Percentiles rank a stretch among this genome's conserved stretches.
Evolutionary conservation across 2,329 filamentous ascomycete species (phyloP).

Genomic region (Colletotrichum horii): DNA sequence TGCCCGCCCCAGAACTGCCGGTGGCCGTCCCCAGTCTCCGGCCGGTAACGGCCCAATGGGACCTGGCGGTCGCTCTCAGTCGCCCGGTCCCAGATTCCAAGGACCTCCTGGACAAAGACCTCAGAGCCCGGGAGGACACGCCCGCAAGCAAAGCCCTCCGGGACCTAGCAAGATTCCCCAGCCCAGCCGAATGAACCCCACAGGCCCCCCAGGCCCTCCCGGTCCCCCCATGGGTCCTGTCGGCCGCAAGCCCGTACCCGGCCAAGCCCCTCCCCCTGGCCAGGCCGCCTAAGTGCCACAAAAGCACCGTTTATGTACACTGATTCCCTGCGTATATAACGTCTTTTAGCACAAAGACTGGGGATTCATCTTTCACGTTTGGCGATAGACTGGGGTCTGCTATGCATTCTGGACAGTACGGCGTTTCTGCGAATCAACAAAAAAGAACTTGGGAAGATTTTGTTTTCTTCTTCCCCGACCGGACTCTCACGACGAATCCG

Average conservation of each 20-base stretch:
- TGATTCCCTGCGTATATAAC: constrained; percentile 16
- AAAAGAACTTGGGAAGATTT: neutral
- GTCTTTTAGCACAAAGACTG: constrained; percentile 12
- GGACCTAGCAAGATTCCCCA: constrained; percentile 48
- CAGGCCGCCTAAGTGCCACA: constrained; percentile 6
- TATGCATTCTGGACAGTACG: constrained; percentile 23
- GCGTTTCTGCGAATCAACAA: constrained; percentile 23
- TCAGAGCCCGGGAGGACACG: constrained; percentile 46
- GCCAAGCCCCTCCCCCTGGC: constrained; percentile 42
- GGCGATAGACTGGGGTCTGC: constrained; percentile 20
- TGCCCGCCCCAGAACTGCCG: constrained; percentile 33
- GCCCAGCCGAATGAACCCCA: constrained; percentile 50
- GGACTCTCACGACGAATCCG: constrained; percentile 14
- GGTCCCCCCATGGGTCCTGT: constrained; percentile 43
- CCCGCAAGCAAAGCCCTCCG: constrained; percentile 46
- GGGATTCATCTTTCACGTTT: constrained; percentile 23
- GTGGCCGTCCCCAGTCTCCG: constrained; percentile 48
- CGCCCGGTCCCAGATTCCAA: constrained; percentile 46
- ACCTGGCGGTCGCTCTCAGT: constrained; percentile 46
- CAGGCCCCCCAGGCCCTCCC: constrained; percentile 25
- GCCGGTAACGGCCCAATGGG: constrained; percentile 35
- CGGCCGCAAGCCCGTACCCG: constrained; percentile 61
- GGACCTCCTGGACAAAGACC: constrained; percentile 37
- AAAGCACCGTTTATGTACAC: neutral
- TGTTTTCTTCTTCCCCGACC: neutral